Conservation (phyloP, 768 basidiomycete genomes). For the Leccinum pellstonianum region DNA sequence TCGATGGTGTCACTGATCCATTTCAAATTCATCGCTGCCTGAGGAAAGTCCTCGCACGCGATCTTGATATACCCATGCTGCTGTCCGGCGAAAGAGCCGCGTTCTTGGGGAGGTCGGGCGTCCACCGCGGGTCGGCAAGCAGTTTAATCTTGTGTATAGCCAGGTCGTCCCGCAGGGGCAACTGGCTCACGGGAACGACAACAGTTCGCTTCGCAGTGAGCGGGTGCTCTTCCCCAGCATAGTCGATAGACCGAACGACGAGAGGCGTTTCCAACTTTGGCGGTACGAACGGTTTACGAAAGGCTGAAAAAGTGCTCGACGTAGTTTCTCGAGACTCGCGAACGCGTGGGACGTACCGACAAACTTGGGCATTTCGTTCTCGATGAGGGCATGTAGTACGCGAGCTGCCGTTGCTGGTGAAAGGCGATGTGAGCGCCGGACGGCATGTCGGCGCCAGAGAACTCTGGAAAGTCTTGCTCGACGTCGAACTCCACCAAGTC, state of each 20-base stretch:
- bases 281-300: constrained; percentile 75
- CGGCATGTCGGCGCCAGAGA: constrained; percentile 57
- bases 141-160: constrained; percentile 85
- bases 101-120: constrained; percentile 66
- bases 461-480: constrained; percentile 35
- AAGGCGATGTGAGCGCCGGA: constrained; percentile 70
- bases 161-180: constrained; percentile 60
- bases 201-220: constrained; percentile 67
- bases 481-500: constrained; percentile 35
- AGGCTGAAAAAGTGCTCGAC: constrained; percentile 47
- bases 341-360: constrained; percentile 52
- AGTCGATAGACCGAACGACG: constrained; percentile 75
- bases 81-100: constrained; percentile 51
- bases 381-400: constrained; percentile 81
- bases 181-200: constrained; percentile 68
- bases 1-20: constrained; percentile 90
- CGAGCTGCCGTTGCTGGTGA: constrained; percentile 66
- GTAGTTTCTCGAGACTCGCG: constrained; percentile 9
- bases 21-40: constrained; percentile 85
- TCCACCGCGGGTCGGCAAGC: constrained; percentile 87
- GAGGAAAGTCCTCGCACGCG: constrained; percentile 82
- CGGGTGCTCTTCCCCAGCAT: constrained; percentile 75
- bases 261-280: constrained; percentile 59
- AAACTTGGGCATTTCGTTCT: constrained; percentile 85
- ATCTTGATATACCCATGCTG: constrained; percentile 88